Percentiles rank a stretch among this genome's conserved stretches.
These are phyloP conservation scores for Blastomyces silverae DNA, from an alignment of 2,329 filamentous ascomycete species.

Conservation along the genomic window DNA sequence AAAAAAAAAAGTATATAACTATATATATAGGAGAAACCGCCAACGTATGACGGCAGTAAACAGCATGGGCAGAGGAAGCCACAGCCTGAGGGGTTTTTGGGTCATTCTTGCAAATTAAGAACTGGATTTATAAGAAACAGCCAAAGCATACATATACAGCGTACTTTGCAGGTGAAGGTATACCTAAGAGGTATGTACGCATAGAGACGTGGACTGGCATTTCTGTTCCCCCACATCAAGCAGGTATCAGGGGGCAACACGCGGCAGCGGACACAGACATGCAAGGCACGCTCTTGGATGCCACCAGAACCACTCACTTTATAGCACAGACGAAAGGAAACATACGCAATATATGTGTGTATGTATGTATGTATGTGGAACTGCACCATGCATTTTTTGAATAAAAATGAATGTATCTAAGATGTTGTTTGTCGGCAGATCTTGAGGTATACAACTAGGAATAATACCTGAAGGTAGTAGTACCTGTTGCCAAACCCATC, in stretches of 20 bases:
- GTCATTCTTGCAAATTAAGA: not conserved
- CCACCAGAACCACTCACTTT: not conserved
- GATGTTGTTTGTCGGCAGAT: no score
- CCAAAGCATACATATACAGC: not conserved
- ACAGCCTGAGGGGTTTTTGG: not conserved
- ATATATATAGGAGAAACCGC: not conserved
- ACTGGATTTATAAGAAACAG: not conserved
- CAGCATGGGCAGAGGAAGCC: not conserved
- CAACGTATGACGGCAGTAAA: not conserved
- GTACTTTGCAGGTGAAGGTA: no score
- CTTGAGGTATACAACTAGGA: no score
- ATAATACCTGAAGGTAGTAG: no score
- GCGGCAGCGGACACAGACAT: not conserved
- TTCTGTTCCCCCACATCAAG: not conserved
- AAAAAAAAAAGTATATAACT: no score
- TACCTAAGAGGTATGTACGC: no score
- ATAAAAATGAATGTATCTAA: no score
- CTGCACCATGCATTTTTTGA: not conserved
- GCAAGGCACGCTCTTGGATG: not conserved
- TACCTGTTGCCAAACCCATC: not conserved
- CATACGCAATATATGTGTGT: not conserved
- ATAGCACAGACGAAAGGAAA: not conserved
- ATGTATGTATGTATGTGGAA: not conserved
- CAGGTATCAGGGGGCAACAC: not conserved
- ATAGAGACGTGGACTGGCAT: no score